Percentiles rank a stretch among this genome's conserved stretches.
phyloP scores from a whole-genome alignment of 2,329 filamentous ascomycete species.

The Trichoderma guizhouense region DNA sequence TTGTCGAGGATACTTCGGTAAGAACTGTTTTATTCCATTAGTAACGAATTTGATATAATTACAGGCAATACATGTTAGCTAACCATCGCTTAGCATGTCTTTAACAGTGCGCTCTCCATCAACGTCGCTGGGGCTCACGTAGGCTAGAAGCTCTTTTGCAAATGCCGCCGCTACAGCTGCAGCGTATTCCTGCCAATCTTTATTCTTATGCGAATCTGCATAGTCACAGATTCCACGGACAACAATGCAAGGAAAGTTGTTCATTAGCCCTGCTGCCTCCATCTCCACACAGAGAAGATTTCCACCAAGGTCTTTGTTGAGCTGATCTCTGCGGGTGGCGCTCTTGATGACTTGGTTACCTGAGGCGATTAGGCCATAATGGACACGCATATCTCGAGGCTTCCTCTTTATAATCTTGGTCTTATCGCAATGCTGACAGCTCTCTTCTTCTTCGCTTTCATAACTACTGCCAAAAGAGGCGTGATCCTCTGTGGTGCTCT shows the following conservation, averaged over 20 bases:
- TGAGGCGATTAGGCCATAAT: not conserved
- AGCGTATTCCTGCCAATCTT: not conserved
- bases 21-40: not conserved
- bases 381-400: not conserved
- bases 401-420: not conserved
- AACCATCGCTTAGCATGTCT: not conserved
- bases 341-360: conserved; percentile 1
- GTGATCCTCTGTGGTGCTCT: not conserved
- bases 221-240: conserved; percentile 14
- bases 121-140: not conserved
- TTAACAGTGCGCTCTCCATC: not conserved
- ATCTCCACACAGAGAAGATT: not conserved
- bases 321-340: not conserved
- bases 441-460: not conserved
- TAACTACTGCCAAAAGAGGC: not conserved
- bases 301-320: not conserved
- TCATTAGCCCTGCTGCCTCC: not conserved
- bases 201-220: conserved; percentile 4
- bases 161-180: not conserved
- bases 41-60: not conserved
- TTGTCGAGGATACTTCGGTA: no score
- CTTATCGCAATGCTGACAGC: not conserved
- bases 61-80: not conserved
- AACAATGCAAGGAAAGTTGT: not conserved
- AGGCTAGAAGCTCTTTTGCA: conserved; percentile 1